These are phyloP conservation scores for Primulina huaijiensis DNA, from an alignment of 257 asterid genomes.

Conservation along the genomic window DNA sequence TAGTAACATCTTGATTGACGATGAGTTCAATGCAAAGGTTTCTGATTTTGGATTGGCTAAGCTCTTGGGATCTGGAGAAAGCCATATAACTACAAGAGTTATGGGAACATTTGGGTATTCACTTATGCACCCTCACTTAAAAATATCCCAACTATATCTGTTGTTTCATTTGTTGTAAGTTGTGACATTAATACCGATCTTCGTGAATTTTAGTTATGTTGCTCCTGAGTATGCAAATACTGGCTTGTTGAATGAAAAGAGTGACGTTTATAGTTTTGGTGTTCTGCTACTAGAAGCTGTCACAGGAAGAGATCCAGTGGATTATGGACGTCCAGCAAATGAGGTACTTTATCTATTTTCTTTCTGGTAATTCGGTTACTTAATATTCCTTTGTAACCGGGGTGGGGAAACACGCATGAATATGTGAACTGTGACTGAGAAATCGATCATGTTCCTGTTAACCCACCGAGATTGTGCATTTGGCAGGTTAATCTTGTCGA, in stretches of 20 bases:
- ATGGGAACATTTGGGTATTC: constrained; percentile 97
- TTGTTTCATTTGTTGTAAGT: background rate
- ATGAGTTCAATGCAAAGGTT: constrained; percentile 79
- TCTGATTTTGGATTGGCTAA: constrained; percentile 98
- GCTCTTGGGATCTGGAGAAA: constrained; percentile 90
- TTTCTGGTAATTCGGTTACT: constrained; percentile 23
- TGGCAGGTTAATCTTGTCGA: constrained; percentile 94
- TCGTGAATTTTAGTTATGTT: constrained; percentile 63
- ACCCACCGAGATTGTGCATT: constrained; percentile 11
- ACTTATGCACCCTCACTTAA: constrained; percentile 4
- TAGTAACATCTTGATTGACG: constrained; percentile 86
- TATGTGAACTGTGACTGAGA: background rate
- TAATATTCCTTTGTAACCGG: background rate
- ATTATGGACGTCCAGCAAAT: constrained; percentile 77
- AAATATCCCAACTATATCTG: background rate
- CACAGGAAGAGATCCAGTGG: constrained; percentile 95
- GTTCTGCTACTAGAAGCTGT: constrained; percentile 86
- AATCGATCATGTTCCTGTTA: background rate
- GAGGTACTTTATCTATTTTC: constrained; percentile 53
- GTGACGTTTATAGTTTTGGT: constrained; percentile 91
- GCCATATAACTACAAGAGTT: constrained; percentile 93
- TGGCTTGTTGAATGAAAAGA: constrained; percentile 87
- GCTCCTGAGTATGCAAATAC: constrained; percentile 98
- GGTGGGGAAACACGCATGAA: background rate
- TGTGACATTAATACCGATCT: background rate